A percentile compares a stretch with the other conserved stretches of the same genome.
Conservation (phyloP, 139 green algal species). For the Edaphochlamys debaryana region DNA sequence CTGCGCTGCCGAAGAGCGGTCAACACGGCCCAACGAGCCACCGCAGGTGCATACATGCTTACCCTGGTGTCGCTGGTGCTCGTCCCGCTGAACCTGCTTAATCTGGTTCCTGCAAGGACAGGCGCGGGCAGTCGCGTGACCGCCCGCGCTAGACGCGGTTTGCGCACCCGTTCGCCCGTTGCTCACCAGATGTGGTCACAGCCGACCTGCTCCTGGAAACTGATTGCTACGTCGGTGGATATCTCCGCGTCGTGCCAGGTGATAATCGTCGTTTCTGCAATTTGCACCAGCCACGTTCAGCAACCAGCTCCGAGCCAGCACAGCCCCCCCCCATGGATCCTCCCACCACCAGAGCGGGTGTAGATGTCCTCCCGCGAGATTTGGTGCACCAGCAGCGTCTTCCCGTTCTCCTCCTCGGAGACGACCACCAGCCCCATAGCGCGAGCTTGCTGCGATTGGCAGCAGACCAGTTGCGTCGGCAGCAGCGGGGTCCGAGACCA, state of each 20-base stretch:
- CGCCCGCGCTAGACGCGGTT: too few relatives aligned
- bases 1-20: neutral
- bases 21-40: slow-evolving; percentile 1
- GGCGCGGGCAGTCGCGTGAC: too few relatives aligned
- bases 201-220: slow-evolving; percentile 90
- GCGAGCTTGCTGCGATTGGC: slow-evolving; percentile 73
- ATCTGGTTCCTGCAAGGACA: slow-evolving; percentile 71
- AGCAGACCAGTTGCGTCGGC: neutral
- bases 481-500: too few relatives aligned
- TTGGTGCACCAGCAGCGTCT: slow-evolving; percentile 88
- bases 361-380: slow-evolving; percentile 90
- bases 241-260: slow-evolving; percentile 93
- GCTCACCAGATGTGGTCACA: slow-evolving; percentile 93
- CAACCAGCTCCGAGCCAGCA: neutral
- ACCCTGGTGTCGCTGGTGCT: slow-evolving; percentile 45
- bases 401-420: slow-evolving; percentile 81
- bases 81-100: slow-evolving; percentile 66
- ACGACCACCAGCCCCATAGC: slow-evolving; percentile 90
- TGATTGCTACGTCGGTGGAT: slow-evolving; percentile 94
- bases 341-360: slow-evolving; percentile 77
- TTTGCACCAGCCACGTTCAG: neutral
- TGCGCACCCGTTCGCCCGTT: too few relatives aligned
- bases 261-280: slow-evolving; percentile 96
- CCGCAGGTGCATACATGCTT: slow-evolving; percentile 6
- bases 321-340: neutral